Evolutionary conservation across 2,329 filamentous ascomycete species (phyloP).

Genomic region (Stagonosporopsis cucurbitacearum): DNA sequence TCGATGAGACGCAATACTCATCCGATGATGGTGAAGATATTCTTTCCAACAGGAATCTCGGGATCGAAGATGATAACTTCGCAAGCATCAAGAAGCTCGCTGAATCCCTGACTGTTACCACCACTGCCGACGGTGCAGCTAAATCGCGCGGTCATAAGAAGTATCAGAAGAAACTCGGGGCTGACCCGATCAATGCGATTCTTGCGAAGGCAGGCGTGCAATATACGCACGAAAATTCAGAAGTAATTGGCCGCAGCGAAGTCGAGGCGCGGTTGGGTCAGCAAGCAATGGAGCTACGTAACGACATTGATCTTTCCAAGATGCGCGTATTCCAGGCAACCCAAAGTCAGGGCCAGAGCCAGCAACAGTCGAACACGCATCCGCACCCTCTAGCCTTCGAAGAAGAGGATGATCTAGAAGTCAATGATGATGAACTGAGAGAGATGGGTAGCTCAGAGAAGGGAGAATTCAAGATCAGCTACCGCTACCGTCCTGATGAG

Average conservation of each 20-base stretch:
- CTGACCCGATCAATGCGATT: conserved; percentile 86
- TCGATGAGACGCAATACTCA: conserved; percentile 39
- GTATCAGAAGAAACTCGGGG: conserved; percentile 23
- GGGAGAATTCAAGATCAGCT: conserved; percentile 55
- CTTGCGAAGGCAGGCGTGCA: conserved; percentile 86
- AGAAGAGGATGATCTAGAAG: conserved; percentile 19
- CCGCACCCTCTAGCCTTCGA: conserved; percentile 7
- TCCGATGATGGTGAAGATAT: conserved; percentile 35
- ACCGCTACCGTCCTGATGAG: conserved; percentile 74
- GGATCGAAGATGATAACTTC: conserved; percentile 39
- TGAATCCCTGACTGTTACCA: conserved; percentile 31
- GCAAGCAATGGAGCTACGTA: conserved; percentile 69
- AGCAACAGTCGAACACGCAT: conserved; percentile 23
- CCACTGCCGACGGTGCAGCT: not conserved
- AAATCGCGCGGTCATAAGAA: conserved; percentile 47
- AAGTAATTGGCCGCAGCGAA: conserved; percentile 90
- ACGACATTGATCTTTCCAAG: conserved; percentile 58
- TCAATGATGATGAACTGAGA: conserved; percentile 24
- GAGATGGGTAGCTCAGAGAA: conserved; percentile 19
- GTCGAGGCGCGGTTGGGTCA: conserved; percentile 86
- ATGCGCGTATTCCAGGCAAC: conserved; percentile 65
- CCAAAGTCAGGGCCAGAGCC: conserved; percentile 47
- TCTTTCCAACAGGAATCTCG: conserved; percentile 35
- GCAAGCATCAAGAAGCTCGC: conserved; percentile 67
- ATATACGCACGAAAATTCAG: conserved; percentile 95